A percentile compares a stretch with the other conserved stretches of the same genome.
These are phyloP conservation scores for Brassica napus DNA, from an alignment of 345 rosid genomes.

Conservation along the genomic window DNA sequence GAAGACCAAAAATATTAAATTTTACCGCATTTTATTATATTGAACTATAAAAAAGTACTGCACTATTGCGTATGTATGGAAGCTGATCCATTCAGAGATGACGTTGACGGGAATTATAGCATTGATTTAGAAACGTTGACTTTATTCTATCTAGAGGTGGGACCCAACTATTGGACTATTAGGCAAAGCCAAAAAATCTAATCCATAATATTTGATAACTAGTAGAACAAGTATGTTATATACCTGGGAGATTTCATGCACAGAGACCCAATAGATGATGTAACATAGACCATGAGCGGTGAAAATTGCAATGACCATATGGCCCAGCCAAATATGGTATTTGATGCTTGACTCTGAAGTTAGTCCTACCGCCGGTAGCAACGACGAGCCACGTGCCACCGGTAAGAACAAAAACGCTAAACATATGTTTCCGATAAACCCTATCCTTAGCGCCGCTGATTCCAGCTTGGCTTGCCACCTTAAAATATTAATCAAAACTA, in stretches of 20 bases:
- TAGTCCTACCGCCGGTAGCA: conserved; percentile 63
- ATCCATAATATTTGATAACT: neutral
- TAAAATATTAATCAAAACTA: neutral
- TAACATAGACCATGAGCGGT: conserved; percentile 64
- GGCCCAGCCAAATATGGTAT: conserved; percentile 92
- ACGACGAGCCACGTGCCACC: conserved; percentile 79
- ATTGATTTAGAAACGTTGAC: conserved; percentile 2
- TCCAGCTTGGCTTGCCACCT: conserved; percentile 68
- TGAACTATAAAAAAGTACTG: neutral
- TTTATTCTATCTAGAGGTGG: neutral
- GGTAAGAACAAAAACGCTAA: conserved; percentile 71
- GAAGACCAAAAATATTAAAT: neutral
- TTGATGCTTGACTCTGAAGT: conserved; percentile 86
- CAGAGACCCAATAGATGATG: conserved; percentile 49
- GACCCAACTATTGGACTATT: conserved; percentile 2
- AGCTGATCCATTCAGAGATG: conserved; percentile 19
- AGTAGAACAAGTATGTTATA: neutral
- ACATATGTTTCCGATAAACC: conserved; percentile 65
- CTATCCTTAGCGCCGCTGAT: conserved; percentile 43
- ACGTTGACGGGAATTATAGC: conserved; percentile 6
- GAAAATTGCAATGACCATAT: conserved; percentile 60
- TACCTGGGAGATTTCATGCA: conserved; percentile 52
- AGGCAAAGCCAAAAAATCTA: neutral
- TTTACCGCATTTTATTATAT: neutral
- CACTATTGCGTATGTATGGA: neutral